Percentiles rank a stretch among this genome's conserved stretches.
These are phyloP conservation scores for Moesziomyces parantarcticus DNA, from an alignment of 1,284 basidiomycete genomes.

Conservation along the genomic window DNA sequence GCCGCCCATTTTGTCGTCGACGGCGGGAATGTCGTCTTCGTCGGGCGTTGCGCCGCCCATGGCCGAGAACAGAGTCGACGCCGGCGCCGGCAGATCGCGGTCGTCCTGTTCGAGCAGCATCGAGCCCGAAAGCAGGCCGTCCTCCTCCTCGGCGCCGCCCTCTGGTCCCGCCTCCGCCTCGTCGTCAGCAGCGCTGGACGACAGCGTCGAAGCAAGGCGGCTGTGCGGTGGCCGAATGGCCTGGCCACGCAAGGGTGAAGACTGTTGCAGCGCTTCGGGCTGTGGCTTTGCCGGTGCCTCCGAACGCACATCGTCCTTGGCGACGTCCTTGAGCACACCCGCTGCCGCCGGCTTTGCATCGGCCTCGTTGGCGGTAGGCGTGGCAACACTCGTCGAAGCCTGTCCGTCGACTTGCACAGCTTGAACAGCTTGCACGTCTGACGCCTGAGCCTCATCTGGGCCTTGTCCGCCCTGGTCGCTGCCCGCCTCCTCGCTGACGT, in stretches of 20 bases:
- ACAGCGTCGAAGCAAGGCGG: conserved; percentile 22
- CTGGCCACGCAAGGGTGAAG: conserved; percentile 2
- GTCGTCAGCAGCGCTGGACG: conserved; percentile 31
- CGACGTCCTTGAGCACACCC: too few relatives aligned
- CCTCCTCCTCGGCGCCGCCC: conserved; percentile 31
- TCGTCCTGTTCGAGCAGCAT: conserved; percentile 45
- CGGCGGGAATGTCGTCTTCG: conserved; percentile 58
- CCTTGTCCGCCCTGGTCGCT: conserved; percentile 60
- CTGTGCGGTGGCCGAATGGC: conserved; percentile 14
- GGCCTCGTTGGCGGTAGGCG: not conserved
- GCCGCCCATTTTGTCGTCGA: conserved; percentile 58
- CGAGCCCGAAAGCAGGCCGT: conserved; percentile 40
- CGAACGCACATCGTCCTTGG: not conserved
- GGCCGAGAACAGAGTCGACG: conserved; percentile 41
- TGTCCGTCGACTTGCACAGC: not conserved
- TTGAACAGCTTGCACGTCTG: too few relatives aligned
- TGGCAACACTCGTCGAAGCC: not conserved
- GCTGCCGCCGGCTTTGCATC: too few relatives aligned
- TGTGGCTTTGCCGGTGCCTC: not conserved
- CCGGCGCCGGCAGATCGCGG: conserved; percentile 40
- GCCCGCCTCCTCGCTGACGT: conserved; percentile 70
- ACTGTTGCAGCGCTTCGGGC: not conserved
- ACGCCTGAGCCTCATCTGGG: conserved; percentile 59
- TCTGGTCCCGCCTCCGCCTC: conserved; percentile 23
- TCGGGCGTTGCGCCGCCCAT: conserved; percentile 30